A percentile compares a stretch with the other conserved stretches of the same genome.
phyloP scores from a whole-genome alignment of 768 basidiomycete genomes.

The Exidia glandulosa region DNA sequence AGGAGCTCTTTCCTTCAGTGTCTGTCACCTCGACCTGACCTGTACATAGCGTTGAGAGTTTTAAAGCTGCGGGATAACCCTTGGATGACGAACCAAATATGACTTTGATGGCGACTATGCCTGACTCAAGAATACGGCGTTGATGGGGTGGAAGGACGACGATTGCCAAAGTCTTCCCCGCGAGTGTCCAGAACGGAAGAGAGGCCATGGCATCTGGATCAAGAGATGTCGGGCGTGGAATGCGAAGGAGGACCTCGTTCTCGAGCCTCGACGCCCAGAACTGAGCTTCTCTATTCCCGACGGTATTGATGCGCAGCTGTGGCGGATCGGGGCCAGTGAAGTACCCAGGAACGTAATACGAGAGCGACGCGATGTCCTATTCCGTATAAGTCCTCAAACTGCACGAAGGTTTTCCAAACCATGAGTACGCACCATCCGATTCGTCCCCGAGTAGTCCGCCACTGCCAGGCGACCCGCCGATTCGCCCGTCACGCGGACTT shows the following conservation, averaged over 20 bases:
- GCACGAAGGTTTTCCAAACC: neutral
- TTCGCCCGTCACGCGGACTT: constrained; percentile 9
- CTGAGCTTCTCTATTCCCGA: neutral
- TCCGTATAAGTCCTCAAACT: neutral
- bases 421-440: neutral
- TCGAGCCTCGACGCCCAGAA: constrained; percentile 9
- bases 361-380: constrained; percentile 18
- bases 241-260: constrained; percentile 14
- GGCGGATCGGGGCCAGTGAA: constrained; percentile 14
- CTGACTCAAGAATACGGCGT: neutral
- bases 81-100: constrained; percentile 8
- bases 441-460: constrained; percentile 2
- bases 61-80: neutral
- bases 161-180: constrained; percentile 11
- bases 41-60: neutral
- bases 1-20: neutral
- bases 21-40: neutral
- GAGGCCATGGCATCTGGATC: constrained; percentile 1
- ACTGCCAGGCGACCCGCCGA: constrained; percentile 14
- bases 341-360: constrained; percentile 21
- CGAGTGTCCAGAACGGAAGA: constrained; percentile 9
- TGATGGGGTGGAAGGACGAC: constrained; percentile 12
- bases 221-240: constrained; percentile 10
- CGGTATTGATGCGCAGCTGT: constrained; percentile 5
- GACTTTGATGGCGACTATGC: constrained; percentile 10